A percentile compares a stretch with the other conserved stretches of the same genome.
These are phyloP conservation scores for Breynia disticha DNA, from an alignment of 441 rosid genomes.

Conservation along the genomic window DNA sequence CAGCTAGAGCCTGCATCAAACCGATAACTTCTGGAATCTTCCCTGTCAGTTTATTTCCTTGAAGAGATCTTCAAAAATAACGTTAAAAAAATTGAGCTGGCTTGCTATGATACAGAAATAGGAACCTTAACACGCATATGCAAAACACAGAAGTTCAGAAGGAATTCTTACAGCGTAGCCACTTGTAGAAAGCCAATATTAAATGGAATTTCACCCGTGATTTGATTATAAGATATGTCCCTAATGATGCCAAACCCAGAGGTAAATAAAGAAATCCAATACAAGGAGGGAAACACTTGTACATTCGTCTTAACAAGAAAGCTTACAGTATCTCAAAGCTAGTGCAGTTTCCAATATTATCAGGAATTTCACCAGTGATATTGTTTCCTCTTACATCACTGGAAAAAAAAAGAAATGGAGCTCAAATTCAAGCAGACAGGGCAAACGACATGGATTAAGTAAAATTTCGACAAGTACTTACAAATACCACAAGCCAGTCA, in stretches of 20 bases:
- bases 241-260: slow-evolving; percentile 21
- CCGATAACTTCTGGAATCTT: slow-evolving; percentile 84
- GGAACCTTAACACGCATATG: too few species aligned
- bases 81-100: too few species aligned
- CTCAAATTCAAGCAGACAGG: too few species aligned
- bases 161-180: slow-evolving; percentile 68
- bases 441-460: not conserved
- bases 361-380: slow-evolving; percentile 71
- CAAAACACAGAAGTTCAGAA: too few species aligned
- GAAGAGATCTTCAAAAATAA: slow-evolving; percentile 53
- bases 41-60: slow-evolving; percentile 78
- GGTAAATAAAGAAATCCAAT: not conserved
- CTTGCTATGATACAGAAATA: too few species aligned
- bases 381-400: slow-evolving; percentile 95
- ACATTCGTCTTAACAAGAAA: too few species aligned
- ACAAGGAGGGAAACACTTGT: too few species aligned
- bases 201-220: slow-evolving; percentile 77
- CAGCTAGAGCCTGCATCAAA: slow-evolving; percentile 96
- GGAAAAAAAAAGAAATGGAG: not conserved
- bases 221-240: slow-evolving; percentile 80
- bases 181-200: slow-evolving; percentile 94
- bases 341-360: slow-evolving; percentile 84
- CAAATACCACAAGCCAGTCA: slow-evolving; percentile 94
- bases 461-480: slow-evolving; percentile 26
- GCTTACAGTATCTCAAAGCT: slow-evolving; percentile 86